A percentile compares a stretch with the other conserved stretches of the same genome.
Evolutionary conservation across 768 basidiomycete species (phyloP).

Genomic region (Clavulina sp.): DNA sequence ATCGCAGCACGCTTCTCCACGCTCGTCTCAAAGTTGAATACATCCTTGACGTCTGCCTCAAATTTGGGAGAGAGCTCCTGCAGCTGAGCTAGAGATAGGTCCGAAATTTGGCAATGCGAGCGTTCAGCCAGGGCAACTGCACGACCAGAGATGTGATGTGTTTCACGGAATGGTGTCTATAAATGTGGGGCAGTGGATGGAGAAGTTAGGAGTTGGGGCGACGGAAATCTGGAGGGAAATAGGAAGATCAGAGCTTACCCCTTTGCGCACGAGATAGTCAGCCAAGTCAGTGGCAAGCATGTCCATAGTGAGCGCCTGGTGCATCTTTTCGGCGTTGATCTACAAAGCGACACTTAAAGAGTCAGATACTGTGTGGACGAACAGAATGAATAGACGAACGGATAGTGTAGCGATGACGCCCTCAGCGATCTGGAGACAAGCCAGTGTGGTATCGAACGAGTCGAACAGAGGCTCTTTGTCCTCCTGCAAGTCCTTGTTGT

Average conservation of each 20-base stretch:
- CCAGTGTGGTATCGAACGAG: constrained; percentile 71
- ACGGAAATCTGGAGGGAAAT: background rate
- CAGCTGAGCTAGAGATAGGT: constrained; percentile 66
- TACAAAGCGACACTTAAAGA: constrained; percentile 17
- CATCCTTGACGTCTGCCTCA: constrained; percentile 54
- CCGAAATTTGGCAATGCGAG: constrained; percentile 60
- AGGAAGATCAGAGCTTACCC: constrained; percentile 38
- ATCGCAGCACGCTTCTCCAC: constrained; percentile 86
- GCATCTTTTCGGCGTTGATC: constrained; percentile 87
- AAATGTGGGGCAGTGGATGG: background rate
- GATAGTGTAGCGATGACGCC: constrained; percentile 85
- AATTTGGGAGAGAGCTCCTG: constrained; percentile 60
- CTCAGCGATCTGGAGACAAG: constrained; percentile 81
- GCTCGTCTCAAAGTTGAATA: constrained; percentile 92
- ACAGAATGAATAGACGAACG: constrained; percentile 28
- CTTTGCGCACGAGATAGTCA: constrained; percentile 96
- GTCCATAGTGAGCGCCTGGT: constrained; percentile 81
- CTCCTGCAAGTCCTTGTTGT: constrained; percentile 98
- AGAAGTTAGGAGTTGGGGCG: background rate
- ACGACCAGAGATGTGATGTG: constrained; percentile 93
- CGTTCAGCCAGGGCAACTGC: constrained; percentile 90
- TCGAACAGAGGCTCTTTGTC: constrained; percentile 98
- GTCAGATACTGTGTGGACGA: background rate
- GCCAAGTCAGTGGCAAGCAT: constrained; percentile 97
- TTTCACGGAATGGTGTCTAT: constrained; percentile 95